Percentiles rank a stretch among this genome's conserved stretches.
Evolutionary conservation across 176 grass and related monocot species (phyloP).

Genomic region (Rhynchospora breviuscula): DNA sequence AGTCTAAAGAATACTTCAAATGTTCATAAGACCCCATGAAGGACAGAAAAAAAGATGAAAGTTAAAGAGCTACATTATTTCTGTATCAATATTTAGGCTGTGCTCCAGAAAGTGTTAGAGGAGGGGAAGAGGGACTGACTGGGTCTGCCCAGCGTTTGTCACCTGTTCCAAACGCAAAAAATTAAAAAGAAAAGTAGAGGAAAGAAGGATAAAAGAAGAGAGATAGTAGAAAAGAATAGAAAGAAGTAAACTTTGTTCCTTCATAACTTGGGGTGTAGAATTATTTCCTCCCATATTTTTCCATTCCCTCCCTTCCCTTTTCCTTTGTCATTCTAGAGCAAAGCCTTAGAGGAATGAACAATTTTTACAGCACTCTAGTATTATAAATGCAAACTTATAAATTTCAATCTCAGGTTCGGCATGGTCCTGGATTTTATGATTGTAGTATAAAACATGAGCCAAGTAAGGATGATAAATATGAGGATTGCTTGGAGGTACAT

Average conservation of each 20-base stretch:
- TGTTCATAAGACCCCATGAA: not conserved
- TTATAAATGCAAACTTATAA: slow-evolving; percentile 5
- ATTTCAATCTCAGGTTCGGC: slow-evolving; percentile 46
- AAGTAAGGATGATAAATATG: slow-evolving; percentile 30
- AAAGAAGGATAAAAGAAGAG: no score
- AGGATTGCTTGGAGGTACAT: slow-evolving; percentile 44
- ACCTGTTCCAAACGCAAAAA: no score
- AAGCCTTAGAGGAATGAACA: not conserved
- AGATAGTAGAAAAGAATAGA: no score
- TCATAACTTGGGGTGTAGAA: no score
- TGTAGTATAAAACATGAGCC: slow-evolving; percentile 38
- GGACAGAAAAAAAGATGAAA: not conserved
- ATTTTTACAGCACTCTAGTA: not conserved
- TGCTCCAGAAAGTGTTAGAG: no score
- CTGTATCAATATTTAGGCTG: not conserved
- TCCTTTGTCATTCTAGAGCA: no score
- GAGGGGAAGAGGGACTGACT: no score
- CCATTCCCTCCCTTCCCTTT: no score
- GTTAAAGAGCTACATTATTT: not conserved
- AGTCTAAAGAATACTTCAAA: not conserved
- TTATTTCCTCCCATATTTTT: no score
- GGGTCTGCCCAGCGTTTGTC: no score
- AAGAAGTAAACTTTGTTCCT: no score
- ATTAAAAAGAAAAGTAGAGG: no score
- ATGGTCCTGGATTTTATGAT: slow-evolving; percentile 75